A percentile compares a stretch with the other conserved stretches of the same genome.
Conservation (phyloP, 179 eudicot species). For the Patellifolia procumbens region DNA sequence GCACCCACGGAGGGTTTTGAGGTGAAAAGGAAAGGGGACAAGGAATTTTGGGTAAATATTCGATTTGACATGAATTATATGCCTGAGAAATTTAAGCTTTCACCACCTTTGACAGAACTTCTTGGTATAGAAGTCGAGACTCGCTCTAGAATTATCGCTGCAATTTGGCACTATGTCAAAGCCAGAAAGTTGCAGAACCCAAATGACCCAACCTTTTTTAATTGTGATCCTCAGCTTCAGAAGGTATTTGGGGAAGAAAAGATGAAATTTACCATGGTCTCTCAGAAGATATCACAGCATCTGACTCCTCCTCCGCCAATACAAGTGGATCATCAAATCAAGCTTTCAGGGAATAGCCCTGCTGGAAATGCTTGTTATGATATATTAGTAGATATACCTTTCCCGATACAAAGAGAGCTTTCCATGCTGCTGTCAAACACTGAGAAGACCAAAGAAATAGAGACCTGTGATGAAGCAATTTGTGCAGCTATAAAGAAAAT, state of each 20-base stretch:
- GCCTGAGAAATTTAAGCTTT: conserved; percentile 84
- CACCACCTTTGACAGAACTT: conserved; percentile 68
- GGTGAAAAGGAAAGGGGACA: conserved; percentile 86
- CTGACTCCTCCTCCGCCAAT: conserved; percentile 69
- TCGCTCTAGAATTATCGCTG: conserved; percentile 72
- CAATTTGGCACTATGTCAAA: conserved; percentile 87
- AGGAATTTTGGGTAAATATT: conserved; percentile 67
- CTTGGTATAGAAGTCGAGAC: conserved; percentile 86
- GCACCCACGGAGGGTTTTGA: conserved; percentile 92
- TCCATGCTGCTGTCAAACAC: conserved; percentile 74
- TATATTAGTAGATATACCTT: conserved; percentile 83
- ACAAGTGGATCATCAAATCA: conserved; percentile 76
- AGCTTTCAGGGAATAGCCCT: conserved; percentile 73
- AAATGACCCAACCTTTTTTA: conserved; percentile 71
- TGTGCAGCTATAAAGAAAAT: conserved; percentile 79
- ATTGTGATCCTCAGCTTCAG: conserved; percentile 71
- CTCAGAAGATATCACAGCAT: conserved; percentile 70
- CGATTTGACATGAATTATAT: conserved; percentile 76
- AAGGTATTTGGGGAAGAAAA: conserved; percentile 87
- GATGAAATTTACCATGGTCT: conserved; percentile 69
- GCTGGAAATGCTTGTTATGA: conserved; percentile 81
- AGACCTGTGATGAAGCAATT: conserved; percentile 80
- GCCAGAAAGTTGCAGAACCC: conserved; percentile 70
- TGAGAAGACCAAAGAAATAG: conserved; percentile 83
- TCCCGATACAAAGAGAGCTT: conserved; percentile 88